phyloP scores from a whole-genome alignment of 495 filamentous ascomycete species.

The Penicillium silybi region DNA sequence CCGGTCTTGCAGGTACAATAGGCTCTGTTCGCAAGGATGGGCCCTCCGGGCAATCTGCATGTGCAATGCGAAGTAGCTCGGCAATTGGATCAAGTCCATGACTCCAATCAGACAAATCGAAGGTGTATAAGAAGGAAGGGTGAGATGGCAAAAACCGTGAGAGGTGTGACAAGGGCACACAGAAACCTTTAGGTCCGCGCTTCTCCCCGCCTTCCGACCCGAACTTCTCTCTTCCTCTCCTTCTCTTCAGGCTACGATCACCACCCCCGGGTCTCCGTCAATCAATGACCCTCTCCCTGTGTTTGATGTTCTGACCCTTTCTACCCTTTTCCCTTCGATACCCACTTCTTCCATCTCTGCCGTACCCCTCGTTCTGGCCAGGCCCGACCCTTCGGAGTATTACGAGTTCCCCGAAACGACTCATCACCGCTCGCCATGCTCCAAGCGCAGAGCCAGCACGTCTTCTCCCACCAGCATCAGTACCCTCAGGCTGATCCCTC shows the following conservation, averaged over 20 bases:
- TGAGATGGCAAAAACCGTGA: neutral
- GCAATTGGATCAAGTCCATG: neutral
- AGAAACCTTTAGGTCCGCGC: slow-evolving; percentile 22
- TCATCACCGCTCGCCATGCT: slow-evolving; percentile 43
- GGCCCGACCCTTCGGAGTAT: slow-evolving; percentile 30
- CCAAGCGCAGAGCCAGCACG: slow-evolving; percentile 53
- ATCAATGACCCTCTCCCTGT: slow-evolving; percentile 25
- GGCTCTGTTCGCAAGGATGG: slow-evolving; percentile 15
- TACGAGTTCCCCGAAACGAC: slow-evolving; percentile 29
- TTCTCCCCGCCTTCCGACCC: slow-evolving; percentile 32
- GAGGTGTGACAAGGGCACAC: slow-evolving; percentile 4
- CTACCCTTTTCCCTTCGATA: neutral
- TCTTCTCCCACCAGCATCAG: slow-evolving; percentile 78
- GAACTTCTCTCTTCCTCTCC: slow-evolving; percentile 21
- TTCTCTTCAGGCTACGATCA: slow-evolving; percentile 17
- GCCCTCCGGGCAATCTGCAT: slow-evolving; percentile 10
- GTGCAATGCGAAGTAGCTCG: neutral
- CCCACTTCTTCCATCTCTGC: neutral
- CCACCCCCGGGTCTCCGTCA: slow-evolving; percentile 12
- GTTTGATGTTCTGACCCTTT: slow-evolving; percentile 23
- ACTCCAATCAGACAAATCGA: neutral
- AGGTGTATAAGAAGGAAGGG: neutral
- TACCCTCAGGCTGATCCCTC: slow-evolving; percentile 71
- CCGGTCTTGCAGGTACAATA: slow-evolving; percentile 22
- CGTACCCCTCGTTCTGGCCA: slow-evolving; percentile 1